Evolutionary conservation across 306 rosid genomes (phyloP), one percentile per base, ranked within the genome.

Genomic region (Sicyos edulis): DNA sequence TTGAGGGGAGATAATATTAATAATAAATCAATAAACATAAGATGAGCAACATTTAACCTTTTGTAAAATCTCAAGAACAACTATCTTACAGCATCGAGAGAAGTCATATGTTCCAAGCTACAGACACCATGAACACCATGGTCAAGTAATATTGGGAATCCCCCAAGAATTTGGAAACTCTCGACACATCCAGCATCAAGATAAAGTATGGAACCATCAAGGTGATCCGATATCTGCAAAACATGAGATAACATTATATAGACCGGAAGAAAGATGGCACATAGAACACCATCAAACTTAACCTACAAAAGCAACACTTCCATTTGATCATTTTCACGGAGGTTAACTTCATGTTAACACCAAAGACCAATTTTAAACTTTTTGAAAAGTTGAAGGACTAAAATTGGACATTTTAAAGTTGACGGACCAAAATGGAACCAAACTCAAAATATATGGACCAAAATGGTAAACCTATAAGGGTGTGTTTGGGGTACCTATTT

Each of bases 151-250:
- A 85, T 53, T 42, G 96, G 78, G 78, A 81, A 90, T 9, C 96
- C 92, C 76, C 88, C 96, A 32, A 76, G 82, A 78, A 80, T 79
- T 57, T 90, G 98, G 81, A 92, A 92, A 79, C 96, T 90, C 79
- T 92, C 92, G 1, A 87, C 80, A 47, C 85, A 76, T 50, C 98
- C 98, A 71, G 91, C 92, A 85, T 92, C 98, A 56, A 92, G 76
- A 81, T 90, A 89, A 78, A 92, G 79, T 79, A 86, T 51, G 54
- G 88, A 80, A 74, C 85, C 98, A 76, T 88, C 86, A 78, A 92
- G 76, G 76, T 86, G 82, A 80, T 89, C 96, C 26, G 96, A 82
- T 78, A 86, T 85, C 98, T 92, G 77, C 51, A 59, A 50, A 15
- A 49, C 9, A 70, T 20, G 10, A 24, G 45, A 40, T 40, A 40